Evolutionary conservation across 192 early-diverging fungal genomes (phyloP).

Genomic region (Umbelopsis sp.): DNA sequence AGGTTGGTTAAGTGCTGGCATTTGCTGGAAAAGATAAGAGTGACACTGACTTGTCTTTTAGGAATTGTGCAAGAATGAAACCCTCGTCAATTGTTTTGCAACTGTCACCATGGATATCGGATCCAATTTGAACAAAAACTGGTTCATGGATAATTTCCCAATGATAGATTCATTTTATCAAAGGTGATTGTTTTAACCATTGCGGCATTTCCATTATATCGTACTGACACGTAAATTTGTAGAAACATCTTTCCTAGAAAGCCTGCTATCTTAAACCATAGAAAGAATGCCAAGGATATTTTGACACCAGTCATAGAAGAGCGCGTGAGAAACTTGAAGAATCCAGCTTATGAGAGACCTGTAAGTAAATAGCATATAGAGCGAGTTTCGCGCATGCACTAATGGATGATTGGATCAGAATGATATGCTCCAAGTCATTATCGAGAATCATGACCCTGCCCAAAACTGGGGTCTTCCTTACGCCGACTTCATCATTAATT

Average conservation of each 20-base stretch:
- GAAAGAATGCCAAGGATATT: conserved; percentile 18
- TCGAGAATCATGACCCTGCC: background rate
- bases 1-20: background rate
- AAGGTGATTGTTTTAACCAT: background rate
- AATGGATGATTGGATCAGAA: background rate
- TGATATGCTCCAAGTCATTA: conserved; percentile 27
- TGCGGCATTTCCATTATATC: background rate
- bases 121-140: background rate
- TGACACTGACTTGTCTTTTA: background rate
- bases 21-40: no score
- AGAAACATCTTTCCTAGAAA: conserved; percentile 1
- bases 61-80: conserved; percentile 12
- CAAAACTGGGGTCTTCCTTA: background rate
- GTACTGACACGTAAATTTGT: background rate
- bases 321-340: background rate
- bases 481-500: conserved; percentile 3
- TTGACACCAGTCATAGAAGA: conserved; percentile 6
- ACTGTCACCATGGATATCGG: conserved; percentile 7
- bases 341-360: background rate
- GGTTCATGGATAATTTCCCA: conserved; percentile 10
- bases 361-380: background rate
- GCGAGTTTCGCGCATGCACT: background rate
- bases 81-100: conserved; percentile 2
- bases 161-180: background rate
- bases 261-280: background rate